Percentiles rank a stretch among this genome's conserved stretches.
These are phyloP conservation scores for Moricandia moricandioides DNA, from an alignment of 345 rosid species.

Conservation along the genomic window DNA sequence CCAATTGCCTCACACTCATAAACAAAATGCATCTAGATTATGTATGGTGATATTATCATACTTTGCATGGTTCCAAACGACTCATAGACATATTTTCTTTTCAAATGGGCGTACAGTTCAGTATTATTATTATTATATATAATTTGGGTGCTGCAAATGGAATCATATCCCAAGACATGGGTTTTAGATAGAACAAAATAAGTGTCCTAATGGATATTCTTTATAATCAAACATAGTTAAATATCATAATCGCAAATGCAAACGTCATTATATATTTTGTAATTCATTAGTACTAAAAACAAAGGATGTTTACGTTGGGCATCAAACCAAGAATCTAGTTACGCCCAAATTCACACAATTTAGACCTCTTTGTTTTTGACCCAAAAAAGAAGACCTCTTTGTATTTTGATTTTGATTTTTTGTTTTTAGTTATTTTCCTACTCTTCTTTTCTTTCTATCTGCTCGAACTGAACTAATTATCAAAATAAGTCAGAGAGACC, in stretches of 20 bases:
- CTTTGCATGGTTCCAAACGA: neutral
- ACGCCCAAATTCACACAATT: conserved; percentile 26
- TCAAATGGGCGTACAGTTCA: neutral
- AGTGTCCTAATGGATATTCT: conserved; percentile 14
- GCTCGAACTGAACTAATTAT: conserved; percentile 23
- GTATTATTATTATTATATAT: neutral
- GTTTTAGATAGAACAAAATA: conserved; percentile 22
- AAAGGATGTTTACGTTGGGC: conserved; percentile 13
- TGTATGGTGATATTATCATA: neutral
- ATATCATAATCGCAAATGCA: neutral
- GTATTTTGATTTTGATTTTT: neutral
- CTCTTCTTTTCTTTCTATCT: conserved; percentile 1
- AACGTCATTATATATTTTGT: conserved; percentile 10
- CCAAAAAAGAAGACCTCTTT: too few relatives aligned
- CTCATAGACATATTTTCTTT: neutral
- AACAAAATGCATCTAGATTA: neutral
- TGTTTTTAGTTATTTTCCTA: neutral
- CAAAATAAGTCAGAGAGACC: conserved; percentile 19
- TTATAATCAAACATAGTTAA: neutral
- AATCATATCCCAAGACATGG: conserved; percentile 33
- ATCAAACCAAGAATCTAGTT: conserved; percentile 25
- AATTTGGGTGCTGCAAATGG: conserved; percentile 6
- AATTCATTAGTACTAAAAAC: neutral
- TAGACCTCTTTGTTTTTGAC: too few relatives aligned
- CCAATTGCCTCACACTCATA: neutral